phyloP scores from a whole-genome alignment of 495 filamentous ascomycete species.

The Eremomyces bilateralis region DNA sequence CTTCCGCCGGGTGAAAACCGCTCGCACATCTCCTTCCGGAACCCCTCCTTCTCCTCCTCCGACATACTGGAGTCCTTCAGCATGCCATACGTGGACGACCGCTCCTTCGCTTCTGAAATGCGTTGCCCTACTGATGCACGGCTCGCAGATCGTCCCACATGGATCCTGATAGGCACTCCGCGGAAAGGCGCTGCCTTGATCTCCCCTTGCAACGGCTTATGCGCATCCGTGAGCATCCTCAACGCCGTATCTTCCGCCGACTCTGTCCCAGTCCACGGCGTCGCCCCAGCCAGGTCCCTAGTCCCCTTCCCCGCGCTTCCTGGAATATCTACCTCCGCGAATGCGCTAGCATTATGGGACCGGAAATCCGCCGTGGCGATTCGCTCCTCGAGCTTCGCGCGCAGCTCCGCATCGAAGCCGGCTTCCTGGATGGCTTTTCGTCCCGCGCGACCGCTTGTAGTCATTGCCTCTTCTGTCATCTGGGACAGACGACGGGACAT shows the following conservation, averaged over 20 bases:
- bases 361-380: conserved; percentile 49
- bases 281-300: conserved; percentile 43
- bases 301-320: conserved; percentile 45
- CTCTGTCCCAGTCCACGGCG: conserved; percentile 66
- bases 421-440: conserved; percentile 59
- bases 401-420: conserved; percentile 74
- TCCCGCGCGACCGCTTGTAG: conserved; percentile 48
- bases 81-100: conserved; percentile 46
- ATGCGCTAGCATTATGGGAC: conserved; percentile 43
- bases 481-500: conserved; percentile 55
- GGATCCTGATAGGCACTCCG: conserved; percentile 24
- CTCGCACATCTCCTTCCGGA: conserved; percentile 53
- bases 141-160: conserved; percentile 25
- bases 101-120: conserved; percentile 60
- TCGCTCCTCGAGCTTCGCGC: conserved; percentile 47
- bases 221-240: conserved; percentile 69
- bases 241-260: conserved; percentile 49
- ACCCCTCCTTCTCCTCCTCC: conserved; percentile 45
- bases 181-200: background rate
- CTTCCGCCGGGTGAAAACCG: conserved; percentile 54
- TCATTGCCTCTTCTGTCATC: conserved; percentile 59
- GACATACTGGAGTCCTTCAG: conserved; percentile 35
- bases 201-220: conserved; percentile 38
- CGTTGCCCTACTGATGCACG: conserved; percentile 29
- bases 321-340: conserved; percentile 44